phyloP scores from a whole-genome alignment of 345 rosid species.

The Rubroshorea leprosula region DNA sequence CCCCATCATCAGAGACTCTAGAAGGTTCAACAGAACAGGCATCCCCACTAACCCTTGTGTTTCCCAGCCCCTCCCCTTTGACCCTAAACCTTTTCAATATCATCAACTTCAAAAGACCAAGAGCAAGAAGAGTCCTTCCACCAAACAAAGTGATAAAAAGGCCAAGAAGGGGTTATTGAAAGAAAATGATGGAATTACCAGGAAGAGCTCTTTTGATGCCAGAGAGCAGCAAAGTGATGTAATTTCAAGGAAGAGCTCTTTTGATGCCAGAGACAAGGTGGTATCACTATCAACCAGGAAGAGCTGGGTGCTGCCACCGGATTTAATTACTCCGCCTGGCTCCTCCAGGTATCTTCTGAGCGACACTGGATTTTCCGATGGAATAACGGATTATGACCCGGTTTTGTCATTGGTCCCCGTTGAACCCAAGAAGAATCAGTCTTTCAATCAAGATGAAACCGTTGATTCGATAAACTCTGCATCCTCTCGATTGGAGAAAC shows the following conservation, averaged over 20 bases:
- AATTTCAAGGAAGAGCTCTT: constrained; percentile 21
- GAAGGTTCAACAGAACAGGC: constrained; percentile 39
- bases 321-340: constrained; percentile 54
- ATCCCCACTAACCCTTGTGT: constrained; percentile 31
- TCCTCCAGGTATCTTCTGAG: constrained; percentile 70
- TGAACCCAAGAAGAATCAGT: constrained; percentile 19
- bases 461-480: constrained; percentile 31
- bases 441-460: constrained; percentile 21
- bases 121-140: constrained; percentile 26
- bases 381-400: constrained; percentile 38
- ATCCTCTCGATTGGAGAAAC: constrained; percentile 24
- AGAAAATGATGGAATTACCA: constrained; percentile 20
- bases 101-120: constrained; percentile 33
- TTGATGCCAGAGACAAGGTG: constrained; percentile 10
- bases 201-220: constrained; percentile 28
- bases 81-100: constrained; percentile 37
- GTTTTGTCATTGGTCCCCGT: constrained; percentile 29
- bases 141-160: constrained; percentile 12
- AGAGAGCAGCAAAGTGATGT: constrained; percentile 15
- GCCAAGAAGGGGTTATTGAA: constrained; percentile 15
- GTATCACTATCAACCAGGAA: constrained; percentile 11
- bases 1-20: constrained; percentile 70
- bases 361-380: constrained; percentile 32
- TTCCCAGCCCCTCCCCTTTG: constrained; percentile 36
- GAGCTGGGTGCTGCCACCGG: constrained; percentile 30